Evolutionary conservation across 257 asterid genomes (phyloP).

Genomic region (Forsythia viridissima): DNA sequence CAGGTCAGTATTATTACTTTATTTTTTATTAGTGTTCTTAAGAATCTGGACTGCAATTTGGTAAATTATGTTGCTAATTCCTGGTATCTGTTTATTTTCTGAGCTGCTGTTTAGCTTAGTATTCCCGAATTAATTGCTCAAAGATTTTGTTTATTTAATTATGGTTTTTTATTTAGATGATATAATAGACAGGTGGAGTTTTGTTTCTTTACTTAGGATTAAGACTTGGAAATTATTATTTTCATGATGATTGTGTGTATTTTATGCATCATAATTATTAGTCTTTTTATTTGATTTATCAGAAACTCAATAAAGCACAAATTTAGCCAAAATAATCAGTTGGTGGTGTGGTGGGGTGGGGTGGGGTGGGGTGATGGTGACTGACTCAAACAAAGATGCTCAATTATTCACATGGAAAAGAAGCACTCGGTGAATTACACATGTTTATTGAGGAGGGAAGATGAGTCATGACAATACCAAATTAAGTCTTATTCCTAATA

Average conservation of each 20-base stretch:
- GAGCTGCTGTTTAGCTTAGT: background rate
- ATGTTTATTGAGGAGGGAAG: background rate
- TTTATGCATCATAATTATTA: background rate
- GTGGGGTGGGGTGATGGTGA: background rate
- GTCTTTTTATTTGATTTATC: background rate
- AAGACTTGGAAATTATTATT: background rate
- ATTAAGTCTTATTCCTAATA: too few relatives aligned
- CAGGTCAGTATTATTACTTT: constrained; percentile 46
- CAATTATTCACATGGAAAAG: too few relatives aligned
- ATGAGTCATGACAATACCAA: too few relatives aligned
- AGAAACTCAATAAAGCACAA: background rate
- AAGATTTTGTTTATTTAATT: background rate
- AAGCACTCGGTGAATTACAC: too few relatives aligned
- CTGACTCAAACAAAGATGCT: background rate
- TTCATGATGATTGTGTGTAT: background rate
- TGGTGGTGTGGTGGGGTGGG: too few relatives aligned
- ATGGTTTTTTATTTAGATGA: too few relatives aligned
- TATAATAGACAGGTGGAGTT: background rate
- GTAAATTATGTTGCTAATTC: background rate
- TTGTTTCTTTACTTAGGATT: background rate
- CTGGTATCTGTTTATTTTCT: background rate
- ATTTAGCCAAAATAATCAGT: background rate
- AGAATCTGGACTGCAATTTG: background rate
- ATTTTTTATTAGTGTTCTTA: too few relatives aligned
- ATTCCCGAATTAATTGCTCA: background rate